Base-by-base conservation (phyloP, 2,329 filamentous ascomycete genomes). In the Allantophomopsis cytisporea region DNA sequence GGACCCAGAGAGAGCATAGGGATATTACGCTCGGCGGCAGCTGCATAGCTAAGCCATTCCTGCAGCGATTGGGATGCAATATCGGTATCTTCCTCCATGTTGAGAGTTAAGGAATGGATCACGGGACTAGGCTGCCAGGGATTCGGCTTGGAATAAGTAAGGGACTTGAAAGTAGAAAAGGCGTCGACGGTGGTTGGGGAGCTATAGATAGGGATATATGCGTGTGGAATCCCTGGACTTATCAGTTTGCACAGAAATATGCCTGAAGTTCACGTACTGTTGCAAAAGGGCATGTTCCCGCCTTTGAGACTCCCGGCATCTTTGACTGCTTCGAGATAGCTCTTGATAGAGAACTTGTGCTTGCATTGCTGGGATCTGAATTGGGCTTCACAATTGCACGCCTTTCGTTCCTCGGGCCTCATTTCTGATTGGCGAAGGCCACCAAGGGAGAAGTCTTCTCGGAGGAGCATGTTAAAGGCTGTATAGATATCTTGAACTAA, bases 391-490 rank as follows among this genome's bases (percentile, higher is more conserved):
- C 23, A 28, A 8, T 48, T 53, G 39, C 62, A 66, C 12, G 43
- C 43, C 4, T 49, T 44, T 13, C 50, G 45, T 17, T 57, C 51
- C 17, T 50, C 45, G 4, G 54, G 47, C 28, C 46, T 54, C 52
- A 63, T 59, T 13, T 58, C 48, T 57, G 58, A 62, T 32, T 59
- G 52, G 45, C 55, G 57, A 32, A 66, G 38, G 7, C 58, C 56
- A 8, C 64, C 63, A 7, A 52, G 47, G 8, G 52, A 53, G 18
- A 65, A 47, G 38, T 66, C 54, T 45, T 61, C 55, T 23, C 60
- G 57, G 2, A 66, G 49, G 7, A 66, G 54, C 35, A 64, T 58
- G 45, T 64, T 65, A 44, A 66, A 57, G 18, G 58, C 62, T n/a
- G 57, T 55, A 46, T 66, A 66, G 35, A 63, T 54, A 31, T 57